Evolutionary conservation across 2,329 filamentous ascomycete genomes (phyloP).

Genomic region (Alternaria infectoria): DNA sequence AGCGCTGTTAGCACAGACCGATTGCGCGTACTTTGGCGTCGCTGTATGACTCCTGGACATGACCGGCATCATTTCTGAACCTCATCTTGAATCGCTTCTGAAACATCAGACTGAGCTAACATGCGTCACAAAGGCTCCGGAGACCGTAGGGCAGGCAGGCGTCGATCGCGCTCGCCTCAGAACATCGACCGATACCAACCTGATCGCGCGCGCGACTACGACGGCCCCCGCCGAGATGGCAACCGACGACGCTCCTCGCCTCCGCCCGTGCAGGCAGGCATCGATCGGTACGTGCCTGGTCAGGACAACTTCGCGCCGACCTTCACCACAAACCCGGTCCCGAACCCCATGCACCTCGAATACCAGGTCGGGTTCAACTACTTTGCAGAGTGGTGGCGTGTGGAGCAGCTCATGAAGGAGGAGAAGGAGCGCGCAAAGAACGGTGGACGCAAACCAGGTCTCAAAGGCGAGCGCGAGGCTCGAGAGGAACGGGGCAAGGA

Average conservation of each 20-base stretch:
- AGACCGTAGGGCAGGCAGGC: conserved; percentile 44
- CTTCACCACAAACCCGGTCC: conserved; percentile 68
- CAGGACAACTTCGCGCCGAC: conserved; percentile 64
- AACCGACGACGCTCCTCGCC: conserved; percentile 64
- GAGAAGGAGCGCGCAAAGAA: conserved; percentile 75
- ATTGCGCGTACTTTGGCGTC: neutral
- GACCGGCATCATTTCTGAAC: neutral
- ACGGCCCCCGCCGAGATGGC: conserved; percentile 66
- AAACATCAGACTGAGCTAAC: conserved; percentile 3
- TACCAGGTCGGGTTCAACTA: conserved; percentile 87
- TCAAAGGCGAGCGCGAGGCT: conserved; percentile 68
- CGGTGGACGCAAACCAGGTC: conserved; percentile 70
- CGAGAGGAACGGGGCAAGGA: conserved; percentile 80
- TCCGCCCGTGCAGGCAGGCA: conserved; percentile 69
- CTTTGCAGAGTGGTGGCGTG: conserved; percentile 85
- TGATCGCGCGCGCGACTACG: conserved; percentile 72
- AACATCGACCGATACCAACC: conserved; percentile 80
- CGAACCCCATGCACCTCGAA: conserved; percentile 73
- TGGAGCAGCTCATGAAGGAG: conserved; percentile 82
- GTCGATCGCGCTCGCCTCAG: conserved; percentile 73
- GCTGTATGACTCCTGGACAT: neutral
- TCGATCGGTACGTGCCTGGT: conserved; percentile 84
- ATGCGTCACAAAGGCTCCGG: conserved; percentile 23
- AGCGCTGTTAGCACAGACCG: neutral
- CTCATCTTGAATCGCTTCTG: neutral